Conservation (phyloP, 2,329 filamentous ascomycete genomes). For the Fusarium albosuccineum region DNA sequence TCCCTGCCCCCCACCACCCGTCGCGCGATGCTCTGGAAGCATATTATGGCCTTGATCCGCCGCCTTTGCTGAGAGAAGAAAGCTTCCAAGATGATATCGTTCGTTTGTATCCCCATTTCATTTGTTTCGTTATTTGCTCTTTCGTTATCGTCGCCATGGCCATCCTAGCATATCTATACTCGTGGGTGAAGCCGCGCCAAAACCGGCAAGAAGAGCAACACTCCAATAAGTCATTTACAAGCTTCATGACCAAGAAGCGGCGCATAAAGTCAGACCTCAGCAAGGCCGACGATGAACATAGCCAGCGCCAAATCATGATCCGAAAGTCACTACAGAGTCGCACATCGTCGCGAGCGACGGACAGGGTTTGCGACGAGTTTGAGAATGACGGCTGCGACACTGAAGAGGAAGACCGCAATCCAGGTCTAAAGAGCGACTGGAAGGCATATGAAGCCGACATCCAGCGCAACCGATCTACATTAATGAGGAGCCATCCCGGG, state of each 20-base stretch:
- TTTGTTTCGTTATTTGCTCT: constrained; percentile 11
- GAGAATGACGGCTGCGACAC: constrained; percentile 30
- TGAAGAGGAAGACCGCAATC: constrained; percentile 35
- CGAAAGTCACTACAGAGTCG: constrained; percentile 58
- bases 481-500: constrained; percentile 49
- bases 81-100: neutral
- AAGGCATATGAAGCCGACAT: constrained; percentile 57
- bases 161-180: constrained; percentile 40
- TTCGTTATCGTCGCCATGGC: constrained; percentile 31
- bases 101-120: constrained; percentile 2
- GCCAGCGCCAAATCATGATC: constrained; percentile 57
- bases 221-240: constrained; percentile 21
- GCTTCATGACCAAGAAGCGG: constrained; percentile 41
- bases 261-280: constrained; percentile 29
- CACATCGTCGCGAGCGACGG: constrained; percentile 38
- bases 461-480: constrained; percentile 46
- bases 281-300: constrained; percentile 51
- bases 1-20: constrained; percentile 10
- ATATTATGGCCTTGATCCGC: constrained; percentile 19
- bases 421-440: constrained; percentile 50
- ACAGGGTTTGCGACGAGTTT: constrained; percentile 18
- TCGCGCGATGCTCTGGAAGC: constrained; percentile 17
- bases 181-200: constrained; percentile 42
- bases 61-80: constrained; percentile 8
- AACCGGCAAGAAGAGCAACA: constrained; percentile 23